Conservation (phyloP, 345 rosid species). For the Zanthoxylum bungeanum region DNA sequence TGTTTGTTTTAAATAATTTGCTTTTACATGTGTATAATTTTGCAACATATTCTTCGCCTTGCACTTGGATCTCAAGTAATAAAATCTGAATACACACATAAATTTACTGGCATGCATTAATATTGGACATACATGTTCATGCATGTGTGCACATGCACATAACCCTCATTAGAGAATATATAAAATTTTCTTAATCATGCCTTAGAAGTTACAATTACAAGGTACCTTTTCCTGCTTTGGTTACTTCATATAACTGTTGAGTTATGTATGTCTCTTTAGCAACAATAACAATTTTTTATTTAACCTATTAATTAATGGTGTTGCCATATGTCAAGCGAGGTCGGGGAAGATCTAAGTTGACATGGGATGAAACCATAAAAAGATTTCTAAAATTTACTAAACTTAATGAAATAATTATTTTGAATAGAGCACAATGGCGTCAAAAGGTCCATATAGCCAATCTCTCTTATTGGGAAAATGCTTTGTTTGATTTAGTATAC, state of each 20-base stretch:
- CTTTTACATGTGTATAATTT: neutral
- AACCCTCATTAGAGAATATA: neutral
- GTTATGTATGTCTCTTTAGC: neutral
- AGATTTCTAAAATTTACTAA: too few relatives aligned
- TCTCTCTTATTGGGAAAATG: too few relatives aligned
- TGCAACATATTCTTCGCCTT: neutral
- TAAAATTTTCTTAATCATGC: neutral
- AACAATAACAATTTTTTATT: neutral
- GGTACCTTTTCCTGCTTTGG: neutral
- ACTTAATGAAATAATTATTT: too few relatives aligned
- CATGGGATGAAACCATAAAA: too few relatives aligned
- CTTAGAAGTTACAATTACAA: neutral
- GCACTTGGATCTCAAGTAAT: neutral
- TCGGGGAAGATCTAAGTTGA: too few relatives aligned
- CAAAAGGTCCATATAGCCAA: too few relatives aligned
- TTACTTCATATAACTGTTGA: neutral
- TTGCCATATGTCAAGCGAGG: too few relatives aligned
- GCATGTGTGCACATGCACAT: neutral
- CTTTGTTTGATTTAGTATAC: too few relatives aligned
- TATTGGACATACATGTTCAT: neutral
- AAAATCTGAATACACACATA: too few relatives aligned
- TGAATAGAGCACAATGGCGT: too few relatives aligned
- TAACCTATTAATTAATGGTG: neutral
- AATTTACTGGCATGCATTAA: too few relatives aligned
- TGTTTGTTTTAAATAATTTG: neutral